A percentile compares a stretch with the other conserved stretches of the same genome.
Conservation (phyloP, 208 protist genomes). For the Crithidia sp. region DNA sequence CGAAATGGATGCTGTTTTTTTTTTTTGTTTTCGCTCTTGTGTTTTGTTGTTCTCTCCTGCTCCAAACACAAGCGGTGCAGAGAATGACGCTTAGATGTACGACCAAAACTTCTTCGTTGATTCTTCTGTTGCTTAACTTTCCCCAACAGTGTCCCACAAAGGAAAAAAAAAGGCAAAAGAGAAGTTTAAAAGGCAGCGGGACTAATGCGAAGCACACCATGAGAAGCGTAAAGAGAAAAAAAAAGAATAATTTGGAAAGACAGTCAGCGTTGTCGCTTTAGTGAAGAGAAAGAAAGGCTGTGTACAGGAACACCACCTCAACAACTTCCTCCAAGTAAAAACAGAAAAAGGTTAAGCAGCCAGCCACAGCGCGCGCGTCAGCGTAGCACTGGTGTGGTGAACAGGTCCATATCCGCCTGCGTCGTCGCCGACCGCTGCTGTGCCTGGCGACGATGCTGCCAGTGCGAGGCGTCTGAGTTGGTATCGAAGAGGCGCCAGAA, state of each 20-base stretch:
- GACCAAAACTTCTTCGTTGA: too few species aligned
- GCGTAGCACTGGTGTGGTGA: constrained; percentile 40
- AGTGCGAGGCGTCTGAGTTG: constrained; percentile 34
- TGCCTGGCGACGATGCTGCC: constrained; percentile 43
- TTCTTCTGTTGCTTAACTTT: too few species aligned
- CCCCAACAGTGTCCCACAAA: not conserved
- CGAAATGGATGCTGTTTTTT: not conserved
- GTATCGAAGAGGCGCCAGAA: constrained; percentile 80
- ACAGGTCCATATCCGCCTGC: constrained; percentile 41
- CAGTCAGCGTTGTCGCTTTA: not conserved
- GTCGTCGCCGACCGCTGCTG: constrained; percentile 42
- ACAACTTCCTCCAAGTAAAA: not conserved
- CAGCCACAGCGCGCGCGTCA: constrained; percentile 14
- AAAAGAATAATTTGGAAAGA: not conserved
- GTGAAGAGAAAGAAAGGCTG: not conserved
- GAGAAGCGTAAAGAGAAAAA: not conserved
- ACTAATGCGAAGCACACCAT: not conserved
- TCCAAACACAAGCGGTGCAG: too few species aligned
- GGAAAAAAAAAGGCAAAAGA: constrained; percentile 11
- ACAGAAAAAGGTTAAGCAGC: constrained; percentile 7
- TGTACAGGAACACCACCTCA: not conserved
- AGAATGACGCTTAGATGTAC: too few species aligned
- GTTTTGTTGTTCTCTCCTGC: too few species aligned
- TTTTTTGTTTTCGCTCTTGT: constrained; percentile 22
- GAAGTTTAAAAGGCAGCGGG: not conserved